A percentile compares a stretch with the other conserved stretches of the same genome.
phyloP scores from a whole-genome alignment of 345 rosid species.

The Odontarrhena argentea region DNA sequence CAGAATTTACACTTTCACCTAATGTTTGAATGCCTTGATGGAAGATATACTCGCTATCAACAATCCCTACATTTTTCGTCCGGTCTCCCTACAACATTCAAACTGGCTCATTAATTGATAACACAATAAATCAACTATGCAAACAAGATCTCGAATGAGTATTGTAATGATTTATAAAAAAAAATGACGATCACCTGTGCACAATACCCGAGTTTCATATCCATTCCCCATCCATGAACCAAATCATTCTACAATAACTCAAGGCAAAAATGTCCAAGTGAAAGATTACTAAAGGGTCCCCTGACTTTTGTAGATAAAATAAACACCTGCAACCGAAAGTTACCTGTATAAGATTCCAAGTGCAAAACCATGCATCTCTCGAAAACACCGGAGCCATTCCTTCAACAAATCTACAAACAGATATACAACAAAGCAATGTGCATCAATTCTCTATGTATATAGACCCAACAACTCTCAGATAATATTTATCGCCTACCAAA shows the following conservation, averaged over 20 bases:
- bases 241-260: constrained; percentile 75
- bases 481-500: constrained; percentile 8
- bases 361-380: constrained; percentile 96
- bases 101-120: not conserved
- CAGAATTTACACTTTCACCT: constrained; percentile 62
- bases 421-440: constrained; percentile 4
- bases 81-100: constrained; percentile 73
- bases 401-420: constrained; percentile 77
- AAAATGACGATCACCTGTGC: constrained; percentile 65
- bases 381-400: constrained; percentile 99
- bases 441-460: not conserved
- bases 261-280: constrained; percentile 4
- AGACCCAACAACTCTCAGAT: not conserved
- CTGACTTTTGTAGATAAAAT: not conserved
- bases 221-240: constrained; percentile 99
- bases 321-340: not conserved
- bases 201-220: constrained; percentile 97
- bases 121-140: not conserved
- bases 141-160: constrained; percentile 3
- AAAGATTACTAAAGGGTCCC: constrained; percentile 35
- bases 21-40: constrained; percentile 88
- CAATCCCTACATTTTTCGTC: constrained; percentile 77
- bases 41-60: constrained; percentile 84
- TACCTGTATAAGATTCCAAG: constrained; percentile 99
- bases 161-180: not conserved